phyloP scores from a whole-genome alignment of 2,329 filamentous ascomycete genomes.

The Phyllosticta citrichinensis region DNA sequence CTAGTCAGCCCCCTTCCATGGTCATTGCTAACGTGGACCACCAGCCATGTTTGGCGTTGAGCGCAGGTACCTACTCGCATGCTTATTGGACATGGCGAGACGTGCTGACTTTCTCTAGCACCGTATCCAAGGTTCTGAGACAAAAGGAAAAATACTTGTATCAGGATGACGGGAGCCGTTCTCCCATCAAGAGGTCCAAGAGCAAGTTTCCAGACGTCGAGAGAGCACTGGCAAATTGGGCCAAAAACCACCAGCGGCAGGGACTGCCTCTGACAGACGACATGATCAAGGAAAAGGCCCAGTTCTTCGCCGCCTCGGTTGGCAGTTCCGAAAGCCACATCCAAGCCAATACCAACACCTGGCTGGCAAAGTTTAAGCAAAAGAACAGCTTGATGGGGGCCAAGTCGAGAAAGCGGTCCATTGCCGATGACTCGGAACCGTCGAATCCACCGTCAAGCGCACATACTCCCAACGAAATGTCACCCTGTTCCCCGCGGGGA shows the following conservation, averaged over 20 bases:
- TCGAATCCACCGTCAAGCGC: slow-evolving; percentile 47
- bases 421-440: slow-evolving; percentile 58
- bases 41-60: slow-evolving; percentile 86
- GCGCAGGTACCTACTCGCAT: slow-evolving; percentile 60
- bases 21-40: slow-evolving; percentile 21
- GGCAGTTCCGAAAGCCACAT: slow-evolving; percentile 61
- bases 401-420: slow-evolving; percentile 45
- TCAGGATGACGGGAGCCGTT: slow-evolving; percentile 66
- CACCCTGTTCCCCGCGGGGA: slow-evolving; percentile 61
- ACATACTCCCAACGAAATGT: slow-evolving; percentile 56
- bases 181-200: slow-evolving; percentile 73
- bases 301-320: slow-evolving; percentile 66
- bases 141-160: slow-evolving; percentile 92
- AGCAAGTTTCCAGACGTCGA: slow-evolving; percentile 87
- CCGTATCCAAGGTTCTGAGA: slow-evolving; percentile 93
- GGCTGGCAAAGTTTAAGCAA: slow-evolving; percentile 93
- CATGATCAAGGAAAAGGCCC: slow-evolving; percentile 76
- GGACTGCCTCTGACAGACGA: slow-evolving; percentile 66
- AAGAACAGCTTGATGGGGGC: slow-evolving; percentile 59
- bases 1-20: not conserved
- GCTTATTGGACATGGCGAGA: not conserved
- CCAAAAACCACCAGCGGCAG: slow-evolving; percentile 67
- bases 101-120: slow-evolving; percentile 46
- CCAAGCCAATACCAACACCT: slow-evolving; percentile 61
- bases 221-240: slow-evolving; percentile 78